Base-by-base conservation (phyloP, 371 early-diverging fungal genomes). In the Lichtheimia hyalospora region DNA sequence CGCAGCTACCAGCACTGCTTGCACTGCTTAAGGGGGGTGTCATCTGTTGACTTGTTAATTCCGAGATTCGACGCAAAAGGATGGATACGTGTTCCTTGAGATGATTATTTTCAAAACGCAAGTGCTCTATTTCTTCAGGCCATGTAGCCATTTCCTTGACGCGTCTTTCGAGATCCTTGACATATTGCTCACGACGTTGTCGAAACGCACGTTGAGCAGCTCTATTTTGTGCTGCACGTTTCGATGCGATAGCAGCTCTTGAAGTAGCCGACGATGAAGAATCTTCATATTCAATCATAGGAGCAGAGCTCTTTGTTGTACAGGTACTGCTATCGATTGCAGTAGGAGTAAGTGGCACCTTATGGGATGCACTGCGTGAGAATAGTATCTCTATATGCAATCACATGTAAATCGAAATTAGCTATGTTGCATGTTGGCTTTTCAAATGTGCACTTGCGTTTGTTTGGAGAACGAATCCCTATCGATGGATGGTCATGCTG, bases 131-230 rank as follows among this genome's bases (percentile, higher is more conserved):
- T 62, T 79, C 77, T n/a, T 76, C 73, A 23, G 82, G 75, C 54
- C 81, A 79, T 12, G 66, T 64, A 15, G 76, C 75, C 73, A 76
- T 74, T 55, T 69, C 73, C 34, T 73, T 76, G 12, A 67, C 70
- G 21, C 70, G 70, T 3, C 60, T 54, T 54, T 79, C 80, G n/a
- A 79, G 62, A 42, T 79, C 80, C 44, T 76, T 75, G 15, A 79
- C 73, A 46, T 79, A 79, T 49, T 69, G 70, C 25, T 79, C 80
- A 52, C 80, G 50, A 34, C 80, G 53, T 56, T 79, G 80, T 5
- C 80, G 66, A 71, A 79, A 79, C 3, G 80, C 76, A 18, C 72
- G 70, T 50, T 79, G 80, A 3, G 80, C 80, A 12, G 76, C 76
- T 53, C 80, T 57, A 43, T 79, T 79, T 44, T 79, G 80, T 15